phyloP scores from a whole-genome alignment of 805 yeast genomes.

The Blastobotrys mokoenaii region DNA sequence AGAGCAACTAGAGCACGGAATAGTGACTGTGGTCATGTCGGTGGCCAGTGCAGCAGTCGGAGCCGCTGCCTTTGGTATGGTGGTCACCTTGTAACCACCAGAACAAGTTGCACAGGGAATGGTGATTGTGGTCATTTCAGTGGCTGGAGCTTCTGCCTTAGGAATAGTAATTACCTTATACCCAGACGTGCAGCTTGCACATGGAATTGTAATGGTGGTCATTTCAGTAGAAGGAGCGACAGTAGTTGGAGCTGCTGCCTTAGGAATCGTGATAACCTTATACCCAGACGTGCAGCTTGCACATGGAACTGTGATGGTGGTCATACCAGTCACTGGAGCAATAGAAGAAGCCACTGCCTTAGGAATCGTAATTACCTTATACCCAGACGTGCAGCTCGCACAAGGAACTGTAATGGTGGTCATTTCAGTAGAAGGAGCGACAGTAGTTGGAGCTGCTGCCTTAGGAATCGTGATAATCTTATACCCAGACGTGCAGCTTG shows the following conservation, averaged over 20 bases:
- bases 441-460: not conserved
- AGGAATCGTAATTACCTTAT: not conserved
- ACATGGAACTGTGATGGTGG: conserved; percentile 10
- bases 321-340: conserved; percentile 1
- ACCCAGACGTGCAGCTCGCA: conserved; percentile 5
- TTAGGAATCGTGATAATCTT: not conserved
- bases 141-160: not conserved
- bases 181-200: conserved; percentile 8
- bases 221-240: not conserved
- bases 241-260: not conserved
- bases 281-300: not conserved
- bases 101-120: conserved; percentile 12
- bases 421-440: not conserved
- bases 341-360: not conserved
- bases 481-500: not conserved
- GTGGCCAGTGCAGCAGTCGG: not conserved
- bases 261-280: not conserved
- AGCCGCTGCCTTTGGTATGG: conserved; percentile 1
- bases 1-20: conserved; percentile 12
- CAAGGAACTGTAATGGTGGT: conserved; percentile 11
- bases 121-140: conserved; percentile 4
- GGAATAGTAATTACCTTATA: conserved; percentile 1
- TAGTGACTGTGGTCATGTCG: conserved; percentile 3
- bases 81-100: not conserved
- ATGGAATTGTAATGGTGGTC: conserved; percentile 10